A percentile compares a stretch with the other conserved stretches of the same genome.
Evolutionary conservation across 495 filamentous ascomycete species (phyloP).

Genomic region (Jackrogersella minutella): DNA sequence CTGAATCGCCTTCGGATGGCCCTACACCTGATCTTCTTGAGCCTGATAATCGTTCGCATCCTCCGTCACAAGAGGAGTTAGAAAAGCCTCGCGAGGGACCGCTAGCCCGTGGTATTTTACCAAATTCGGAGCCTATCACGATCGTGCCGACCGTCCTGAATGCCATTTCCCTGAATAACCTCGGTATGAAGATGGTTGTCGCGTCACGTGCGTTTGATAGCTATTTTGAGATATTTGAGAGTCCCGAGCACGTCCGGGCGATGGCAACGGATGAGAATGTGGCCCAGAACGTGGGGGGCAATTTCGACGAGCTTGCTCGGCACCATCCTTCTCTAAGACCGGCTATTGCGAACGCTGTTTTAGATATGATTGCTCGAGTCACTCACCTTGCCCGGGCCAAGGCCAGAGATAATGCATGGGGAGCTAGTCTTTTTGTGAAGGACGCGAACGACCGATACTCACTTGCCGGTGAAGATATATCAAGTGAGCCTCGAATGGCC

Average conservation of each 20-base stretch:
- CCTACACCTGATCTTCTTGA: constrained; percentile 54
- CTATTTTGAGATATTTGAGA: constrained; percentile 96
- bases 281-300: constrained; percentile 71
- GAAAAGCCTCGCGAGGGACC: constrained; percentile 51
- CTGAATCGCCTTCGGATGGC: constrained; percentile 47
- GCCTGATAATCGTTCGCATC: constrained; percentile 53
- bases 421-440: constrained; percentile 79
- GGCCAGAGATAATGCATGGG: constrained; percentile 71
- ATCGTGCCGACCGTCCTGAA: constrained; percentile 88
- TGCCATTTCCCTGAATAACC: constrained; percentile 88
- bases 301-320: constrained; percentile 92
- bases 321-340: constrained; percentile 88
- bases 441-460: constrained; percentile 58
- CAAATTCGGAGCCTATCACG: constrained; percentile 83
- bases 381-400: constrained; percentile 71
- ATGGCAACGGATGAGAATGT: constrained; percentile 77
- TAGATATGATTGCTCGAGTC: constrained; percentile 84
- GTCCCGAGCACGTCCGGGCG: constrained; percentile 83
- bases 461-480: constrained; percentile 55
- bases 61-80: constrained; percentile 52
- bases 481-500: constrained; percentile 21
- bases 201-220: constrained; percentile 79
- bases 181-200: constrained; percentile 89
- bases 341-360: constrained; percentile 78
- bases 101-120: constrained; percentile 78